Conservation (phyloP, 2,329 filamentous ascomycete species). For the Penicillium olsonii region DNA sequence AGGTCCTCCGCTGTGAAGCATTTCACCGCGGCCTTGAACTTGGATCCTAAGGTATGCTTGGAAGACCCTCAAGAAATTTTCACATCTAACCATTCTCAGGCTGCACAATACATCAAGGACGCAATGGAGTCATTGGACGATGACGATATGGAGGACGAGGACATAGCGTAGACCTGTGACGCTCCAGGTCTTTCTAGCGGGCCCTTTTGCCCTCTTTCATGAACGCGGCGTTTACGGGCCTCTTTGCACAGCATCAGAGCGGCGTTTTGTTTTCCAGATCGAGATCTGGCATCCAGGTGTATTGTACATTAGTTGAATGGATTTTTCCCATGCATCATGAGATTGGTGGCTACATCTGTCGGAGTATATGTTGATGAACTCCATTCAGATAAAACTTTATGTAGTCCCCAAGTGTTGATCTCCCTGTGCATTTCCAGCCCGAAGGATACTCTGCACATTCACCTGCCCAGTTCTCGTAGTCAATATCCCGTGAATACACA, state of each 20-base stretch:
- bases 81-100: conserved; percentile 55
- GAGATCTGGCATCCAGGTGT: conserved; percentile 31
- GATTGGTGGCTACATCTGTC: conserved; percentile 14
- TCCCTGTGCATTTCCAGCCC: too few species aligned
- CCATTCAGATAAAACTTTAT: not conserved
- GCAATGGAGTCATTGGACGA: conserved; percentile 88
- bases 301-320: conserved; percentile 41
- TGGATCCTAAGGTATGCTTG: conserved; percentile 84
- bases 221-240: conserved; percentile 21
- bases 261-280: conserved; percentile 25
- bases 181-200: conserved; percentile 16
- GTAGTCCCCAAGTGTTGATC: not conserved
- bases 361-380: not conserved
- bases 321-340: conserved; percentile 14
- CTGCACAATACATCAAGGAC: conserved; percentile 91
- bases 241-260: conserved; percentile 26
- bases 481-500: too few species aligned
- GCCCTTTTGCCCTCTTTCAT: conserved; percentile 15
- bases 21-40: conserved; percentile 89
- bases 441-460: too few species aligned
- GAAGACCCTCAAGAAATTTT: conserved; percentile 5
- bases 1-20: conserved; percentile 80
- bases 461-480: too few species aligned
- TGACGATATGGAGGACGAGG: conserved; percentile 62
- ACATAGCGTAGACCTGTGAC: conserved; percentile 44